Evolutionary conservation across 148 eudicot genomes (phyloP).

Genomic region (Rheum nobile): DNA sequence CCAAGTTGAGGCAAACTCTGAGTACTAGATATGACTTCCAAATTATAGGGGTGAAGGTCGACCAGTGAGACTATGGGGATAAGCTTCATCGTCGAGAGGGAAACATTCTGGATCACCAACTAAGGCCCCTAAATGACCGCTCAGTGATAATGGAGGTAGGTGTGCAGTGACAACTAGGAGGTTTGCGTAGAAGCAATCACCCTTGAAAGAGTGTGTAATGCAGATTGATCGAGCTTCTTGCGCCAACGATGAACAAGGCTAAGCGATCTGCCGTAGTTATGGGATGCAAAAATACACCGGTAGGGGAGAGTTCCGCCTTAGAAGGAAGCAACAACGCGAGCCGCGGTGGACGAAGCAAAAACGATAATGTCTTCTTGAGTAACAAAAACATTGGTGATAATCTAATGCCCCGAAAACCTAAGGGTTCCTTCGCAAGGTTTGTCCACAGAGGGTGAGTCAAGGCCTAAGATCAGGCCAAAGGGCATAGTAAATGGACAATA

Average conservation of each 20-base stretch:
- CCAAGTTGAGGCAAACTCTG: background rate
- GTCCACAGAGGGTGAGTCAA: too few relatives aligned
- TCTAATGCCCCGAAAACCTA: too few relatives aligned
- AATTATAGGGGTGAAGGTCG: background rate
- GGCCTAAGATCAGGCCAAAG: too few relatives aligned
- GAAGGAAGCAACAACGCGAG: background rate
- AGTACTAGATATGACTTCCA: constrained; percentile 1
- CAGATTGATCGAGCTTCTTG: too few relatives aligned
- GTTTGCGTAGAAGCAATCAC: background rate
- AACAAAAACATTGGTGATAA: too few relatives aligned
- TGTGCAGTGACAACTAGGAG: background rate
- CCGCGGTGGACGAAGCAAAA: too few relatives aligned
- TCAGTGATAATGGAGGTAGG: constrained; percentile 6
- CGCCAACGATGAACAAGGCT: background rate
- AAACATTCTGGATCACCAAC: background rate
- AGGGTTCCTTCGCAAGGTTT: too few relatives aligned
- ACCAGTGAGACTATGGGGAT: background rate
- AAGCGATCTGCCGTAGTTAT: background rate
- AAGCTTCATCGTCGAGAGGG: constrained; percentile 2
- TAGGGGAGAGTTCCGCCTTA: background rate
- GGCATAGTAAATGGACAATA: too few relatives aligned
- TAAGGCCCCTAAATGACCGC: background rate
- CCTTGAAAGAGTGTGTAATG: background rate
- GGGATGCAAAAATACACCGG: background rate
- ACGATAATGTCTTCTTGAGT: too few relatives aligned